Conservation (phyloP, 1,284 basidiomycete genomes). For the Apiotrichum akiyoshidainum region DNA sequence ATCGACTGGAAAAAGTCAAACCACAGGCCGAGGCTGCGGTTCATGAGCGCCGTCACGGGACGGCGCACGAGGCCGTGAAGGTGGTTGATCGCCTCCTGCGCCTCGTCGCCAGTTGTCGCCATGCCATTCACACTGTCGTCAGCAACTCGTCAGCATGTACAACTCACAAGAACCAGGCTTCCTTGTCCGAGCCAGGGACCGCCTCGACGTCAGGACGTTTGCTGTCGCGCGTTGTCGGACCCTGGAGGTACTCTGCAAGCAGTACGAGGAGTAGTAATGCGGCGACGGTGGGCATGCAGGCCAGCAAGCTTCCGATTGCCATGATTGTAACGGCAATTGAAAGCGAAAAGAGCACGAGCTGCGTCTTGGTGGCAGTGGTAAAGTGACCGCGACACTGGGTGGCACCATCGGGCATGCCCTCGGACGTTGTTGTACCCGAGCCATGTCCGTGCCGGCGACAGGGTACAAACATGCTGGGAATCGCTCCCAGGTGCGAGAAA, state of each 20-base stretch:
- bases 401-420: background rate
- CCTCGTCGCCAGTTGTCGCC: slow-evolving; percentile 24
- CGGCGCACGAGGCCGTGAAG: slow-evolving; percentile 29
- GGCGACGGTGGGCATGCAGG: slow-evolving; percentile 1
- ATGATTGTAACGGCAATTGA: background rate
- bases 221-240: slow-evolving; percentile 1
- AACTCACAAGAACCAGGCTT: slow-evolving; percentile 33
- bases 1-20: slow-evolving; percentile 35
- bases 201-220: slow-evolving; percentile 1
- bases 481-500: background rate
- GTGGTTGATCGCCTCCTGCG: slow-evolving; percentile 23
- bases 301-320: background rate
- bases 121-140: slow-evolving; percentile 32
- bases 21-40: slow-evolving; percentile 31
- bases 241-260: slow-evolving; percentile 3
- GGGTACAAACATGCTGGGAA: slow-evolving; percentile 5
- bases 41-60: slow-evolving; percentile 28
- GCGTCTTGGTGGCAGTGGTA: background rate
- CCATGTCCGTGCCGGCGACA: background rate
- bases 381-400: background rate
- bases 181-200: background rate
- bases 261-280: background rate
- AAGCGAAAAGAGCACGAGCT: background rate
- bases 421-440: background rate
- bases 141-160: background rate